Percentiles rank a stretch among this genome's conserved stretches.
These are phyloP conservation scores for Przewalskia tangutica DNA, from an alignment of 257 asterid genomes.

Conservation along the genomic window DNA sequence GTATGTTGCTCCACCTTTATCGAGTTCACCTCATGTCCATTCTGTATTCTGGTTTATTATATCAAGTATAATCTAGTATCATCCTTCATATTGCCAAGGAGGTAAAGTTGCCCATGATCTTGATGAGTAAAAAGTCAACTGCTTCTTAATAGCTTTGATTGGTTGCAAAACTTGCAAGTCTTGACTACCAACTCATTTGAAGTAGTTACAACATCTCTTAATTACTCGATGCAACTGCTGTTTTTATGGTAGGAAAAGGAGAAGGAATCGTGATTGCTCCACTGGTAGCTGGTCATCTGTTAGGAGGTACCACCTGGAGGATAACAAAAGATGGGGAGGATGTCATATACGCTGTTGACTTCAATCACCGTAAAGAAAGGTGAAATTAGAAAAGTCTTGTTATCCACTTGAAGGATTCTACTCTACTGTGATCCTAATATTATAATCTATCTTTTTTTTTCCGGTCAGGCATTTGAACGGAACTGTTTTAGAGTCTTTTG, in stretches of 20 bases:
- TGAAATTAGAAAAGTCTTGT: constrained; percentile 8
- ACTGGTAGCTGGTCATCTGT: constrained; percentile 92
- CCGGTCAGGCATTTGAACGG: constrained; percentile 80
- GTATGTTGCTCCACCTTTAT: constrained; percentile 4
- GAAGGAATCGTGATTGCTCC: constrained; percentile 99
- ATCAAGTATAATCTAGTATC: background rate
- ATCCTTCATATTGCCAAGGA: background rate
- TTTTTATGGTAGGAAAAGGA: constrained; percentile 58
- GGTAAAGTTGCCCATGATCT: background rate
- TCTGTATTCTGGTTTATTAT: background rate
- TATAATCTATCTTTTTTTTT: constrained; percentile 8
- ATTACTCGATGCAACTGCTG: background rate
- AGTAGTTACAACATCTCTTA: background rate
- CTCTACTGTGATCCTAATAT: constrained; percentile 10
- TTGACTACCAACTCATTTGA: background rate
- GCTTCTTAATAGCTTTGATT: background rate
- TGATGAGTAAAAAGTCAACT: background rate
- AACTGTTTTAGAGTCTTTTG: constrained; percentile 92
- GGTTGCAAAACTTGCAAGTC: background rate
- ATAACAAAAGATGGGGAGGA: constrained; percentile 99
- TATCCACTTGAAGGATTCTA: background rate
- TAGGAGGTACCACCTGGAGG: constrained; percentile 94
- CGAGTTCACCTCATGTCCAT: background rate
- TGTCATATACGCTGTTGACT: constrained; percentile 94
- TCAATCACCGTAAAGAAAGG: constrained; percentile 98